Evolutionary conservation across 768 basidiomycete species (phyloP).

Genomic region (Leucosporidium yakuticum): DNA sequence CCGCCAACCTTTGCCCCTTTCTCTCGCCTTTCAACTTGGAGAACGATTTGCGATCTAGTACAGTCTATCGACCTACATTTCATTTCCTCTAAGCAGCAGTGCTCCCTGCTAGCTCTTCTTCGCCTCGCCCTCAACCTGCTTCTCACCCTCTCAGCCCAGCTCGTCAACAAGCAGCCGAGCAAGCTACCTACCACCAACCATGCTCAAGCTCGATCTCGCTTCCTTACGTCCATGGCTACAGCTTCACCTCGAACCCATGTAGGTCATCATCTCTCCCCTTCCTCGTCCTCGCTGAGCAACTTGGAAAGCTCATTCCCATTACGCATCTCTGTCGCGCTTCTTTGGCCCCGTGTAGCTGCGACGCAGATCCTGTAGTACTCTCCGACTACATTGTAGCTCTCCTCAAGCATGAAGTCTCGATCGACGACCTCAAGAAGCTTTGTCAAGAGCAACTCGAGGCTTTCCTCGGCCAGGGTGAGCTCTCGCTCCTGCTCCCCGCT

Average conservation of each 20-base stretch:
- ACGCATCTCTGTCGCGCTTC: constrained; percentile 4
- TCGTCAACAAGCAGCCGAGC: too few species aligned
- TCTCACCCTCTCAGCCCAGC: too few species aligned
- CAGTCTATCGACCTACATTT: too few species aligned
- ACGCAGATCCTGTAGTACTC: constrained; percentile 88
- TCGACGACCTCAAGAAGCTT: constrained; percentile 74
- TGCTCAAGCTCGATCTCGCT: too few species aligned
- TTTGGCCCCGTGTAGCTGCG: constrained; percentile 62
- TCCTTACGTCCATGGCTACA: constrained; percentile 71
- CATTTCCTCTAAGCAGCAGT: too few species aligned
- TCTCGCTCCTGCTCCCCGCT: constrained; percentile 15
- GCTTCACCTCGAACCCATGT: constrained; percentile 86
- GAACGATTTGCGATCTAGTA: too few species aligned
- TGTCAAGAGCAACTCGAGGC: constrained; percentile 72
- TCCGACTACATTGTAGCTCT: constrained; percentile 92
- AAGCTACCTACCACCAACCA: too few species aligned
- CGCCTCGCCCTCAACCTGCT: too few species aligned
- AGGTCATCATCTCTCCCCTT: constrained; percentile 37
- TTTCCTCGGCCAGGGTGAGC: constrained; percentile 82
- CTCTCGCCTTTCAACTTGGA: too few species aligned
- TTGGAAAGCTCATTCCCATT: constrained; percentile 9
- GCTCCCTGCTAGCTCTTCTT: too few species aligned
- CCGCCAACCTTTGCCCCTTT: too few species aligned
- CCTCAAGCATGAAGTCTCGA: constrained; percentile 79
- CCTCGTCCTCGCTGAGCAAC: not conserved